Base-by-base conservation (phyloP, 768 basidiomycete genomes). In the Termitomyces eurrhizus region DNA sequence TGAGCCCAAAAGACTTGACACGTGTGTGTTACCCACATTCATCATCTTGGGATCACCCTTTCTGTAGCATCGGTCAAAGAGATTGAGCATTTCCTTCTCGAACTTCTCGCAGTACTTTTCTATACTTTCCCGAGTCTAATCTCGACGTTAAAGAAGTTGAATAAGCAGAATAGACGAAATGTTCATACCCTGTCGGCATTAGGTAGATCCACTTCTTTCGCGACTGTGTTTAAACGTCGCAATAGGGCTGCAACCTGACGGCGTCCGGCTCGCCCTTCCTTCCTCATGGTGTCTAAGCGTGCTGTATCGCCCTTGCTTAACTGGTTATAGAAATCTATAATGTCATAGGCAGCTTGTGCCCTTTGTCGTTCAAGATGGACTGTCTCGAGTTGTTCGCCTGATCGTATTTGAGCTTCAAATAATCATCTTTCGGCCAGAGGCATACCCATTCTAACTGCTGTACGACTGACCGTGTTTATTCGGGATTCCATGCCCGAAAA, bases 21-120 rank as follows among this genome's bases (percentile, higher is more conserved):
- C 11, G 16, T 3, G 35, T 46, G 41, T 63, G 16, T 18, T 57
- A 78, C 84, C 49, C 60, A 90, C 97, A 76, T 95, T 93, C 97
- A 99, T 99, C 90, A 98, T 92, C 75, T 96, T 96, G 0, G 97
- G 97, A 70, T 99, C 97, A 36, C 95, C 95, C 70, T 93, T 93
- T 56, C 95, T 86, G 74, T 98, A 99, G 68, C 92, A 95, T 65
- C 90, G 80, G 72, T 99, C 97, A 70, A 99, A 99, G 45, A 98
- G 78, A 69, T 91, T 87, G 56, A 99, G 84, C 86, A 98, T 96
- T 70, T 98, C 96, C 76, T 96, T 98, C 74, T 99, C 97, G 65
- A 98, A 98, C 73, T 90, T 93, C 76, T 99, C 97, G 76, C 97
- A 97, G 67, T 98, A 98, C 70, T 90, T 91, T 68, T 98, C 96